Percentiles rank a stretch among this genome's conserved stretches.
phyloP scores from a whole-genome alignment of 306 rosid genomes.

The Coriaria nepalensis region DNA sequence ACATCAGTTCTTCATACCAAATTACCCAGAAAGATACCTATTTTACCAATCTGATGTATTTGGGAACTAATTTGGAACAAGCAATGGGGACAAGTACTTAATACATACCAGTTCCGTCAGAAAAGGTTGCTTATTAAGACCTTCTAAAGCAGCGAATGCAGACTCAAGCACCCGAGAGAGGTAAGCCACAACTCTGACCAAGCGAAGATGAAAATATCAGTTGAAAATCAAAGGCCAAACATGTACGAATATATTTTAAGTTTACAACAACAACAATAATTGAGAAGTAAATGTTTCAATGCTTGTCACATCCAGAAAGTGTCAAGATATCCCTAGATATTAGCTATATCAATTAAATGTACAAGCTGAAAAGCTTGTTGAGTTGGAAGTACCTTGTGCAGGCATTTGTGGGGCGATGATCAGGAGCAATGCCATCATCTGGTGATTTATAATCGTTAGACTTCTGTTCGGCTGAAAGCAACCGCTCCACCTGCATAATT shows the following conservation, averaged over 20 bases:
- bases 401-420: constrained; percentile 92
- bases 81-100: too few species aligned
- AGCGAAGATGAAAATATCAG: constrained; percentile 14
- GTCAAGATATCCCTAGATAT: neutral
- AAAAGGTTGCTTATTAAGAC: constrained; percentile 97
- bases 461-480: constrained; percentile 96
- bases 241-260: neutral
- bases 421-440: constrained; percentile 91
- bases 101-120: constrained; percentile 75
- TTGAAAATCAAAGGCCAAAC: constrained; percentile 18
- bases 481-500: constrained; percentile 69
- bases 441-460: constrained; percentile 78
- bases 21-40: constrained; percentile 1
- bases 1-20: too few species aligned
- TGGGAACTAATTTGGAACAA: neutral
- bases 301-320: neutral
- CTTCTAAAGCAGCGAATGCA: constrained; percentile 89
- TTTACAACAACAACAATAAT: constrained; percentile 6
- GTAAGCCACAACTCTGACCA: constrained; percentile 85
- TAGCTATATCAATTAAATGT: neutral
- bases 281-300: neutral
- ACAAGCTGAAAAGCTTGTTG: constrained; percentile 9
- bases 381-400: constrained; percentile 60
- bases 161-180: constrained; percentile 97
- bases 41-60: neutral